Evolutionary conservation across 148 eudicot genomes (phyloP), one percentile per base, ranked within the genome.

Genomic region (Rhododendron mucronatum): DNA sequence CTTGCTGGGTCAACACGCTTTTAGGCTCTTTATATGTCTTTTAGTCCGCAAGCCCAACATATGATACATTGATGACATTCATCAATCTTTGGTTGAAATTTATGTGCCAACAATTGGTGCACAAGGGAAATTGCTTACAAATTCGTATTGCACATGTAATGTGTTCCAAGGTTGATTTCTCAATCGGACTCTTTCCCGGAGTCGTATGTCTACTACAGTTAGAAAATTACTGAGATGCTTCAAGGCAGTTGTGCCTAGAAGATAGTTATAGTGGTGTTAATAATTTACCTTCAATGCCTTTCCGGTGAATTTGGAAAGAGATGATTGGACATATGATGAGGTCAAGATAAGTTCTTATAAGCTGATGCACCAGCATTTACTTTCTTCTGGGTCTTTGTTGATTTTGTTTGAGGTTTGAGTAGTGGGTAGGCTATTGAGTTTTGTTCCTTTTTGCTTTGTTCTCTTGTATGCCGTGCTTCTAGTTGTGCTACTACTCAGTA

Each of bases 371-470:
- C 45, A 77, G 51, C 28, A 47, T 39, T 77, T 21, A 3, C 9
- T 26, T 76, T 76, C 39, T 33, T 78, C 6, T 78, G 16, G 50
- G 80, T 47, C 23, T 45, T 78, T 45, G 14, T 23, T 45, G 13
- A 78, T 21, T 78, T 78, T 78, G 79, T 76, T 76, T 76, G 16
- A 44, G 79, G 55, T 44, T 78, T 78, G 81, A 78, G 35, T 78
- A 23, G 33, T 23, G 53, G 55, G 33, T 78, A 45, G 48, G 55
- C 55, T 45, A 41, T 23, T 23, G 28, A 23, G 15, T 78, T 76
- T 78, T 23, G 33, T 78, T 39, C 47, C 14, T 44, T 77, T 41
- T 77, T 39, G 80, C 80, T 44, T 79, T 48, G 9, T 79, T 80
- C 63, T 50, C 41, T 80, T 50, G 63, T 78, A 45, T 41, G 55